Evolutionary conservation across 192 early-diverging fungal species (phyloP), one percentile per base, ranked within the genome.

Genomic region (Backusella tuberculispora): DNA sequence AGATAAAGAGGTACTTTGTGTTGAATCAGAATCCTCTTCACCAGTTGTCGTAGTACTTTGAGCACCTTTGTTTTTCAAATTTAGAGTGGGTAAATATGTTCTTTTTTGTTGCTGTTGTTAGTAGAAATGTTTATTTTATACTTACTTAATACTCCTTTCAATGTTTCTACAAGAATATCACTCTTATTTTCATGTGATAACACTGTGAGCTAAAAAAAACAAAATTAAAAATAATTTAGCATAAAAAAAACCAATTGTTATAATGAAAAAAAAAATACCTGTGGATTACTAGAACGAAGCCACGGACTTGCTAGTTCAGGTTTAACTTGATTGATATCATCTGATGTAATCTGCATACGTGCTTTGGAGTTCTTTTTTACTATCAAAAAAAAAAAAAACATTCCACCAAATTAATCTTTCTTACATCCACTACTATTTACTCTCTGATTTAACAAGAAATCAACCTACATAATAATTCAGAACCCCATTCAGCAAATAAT

Each of bases 401-500:
- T 34, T 34, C 29, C 29, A 34, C 2, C 29, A 34, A 34, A 34
- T 34, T 34, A 34, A 34, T 34, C 29, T 34, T 34, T 34, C 29
- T n/a, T 13, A 43, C 19, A 6, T 21, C 13, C 3, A 44, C 29
- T 12, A 64, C 34, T 9, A 65, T 65, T 40, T 40, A 13, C 8
- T 14, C 29, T 29, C 0, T 9, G 5, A 63, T 29, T 29, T 10
- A 29, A 17, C n/a, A 64, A 46, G n/a, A 6, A 38, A 40, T 44
- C 8, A 42, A 40, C 65, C 68, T 75, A 75, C 74, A 41, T 37
- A 75, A 41, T 10, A 53, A 34, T 43, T 78, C 72, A 14, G 65
- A 69, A 7, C 77, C 77, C 74, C 76, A 81, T 74, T 81, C 80
- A 56, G 69, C 68, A 67, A 78, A 81, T 26, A 81, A 21, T 46